Evolutionary conservation across 1,284 basidiomycete genomes (phyloP).

Genomic region (Vanrija sp.): DNA sequence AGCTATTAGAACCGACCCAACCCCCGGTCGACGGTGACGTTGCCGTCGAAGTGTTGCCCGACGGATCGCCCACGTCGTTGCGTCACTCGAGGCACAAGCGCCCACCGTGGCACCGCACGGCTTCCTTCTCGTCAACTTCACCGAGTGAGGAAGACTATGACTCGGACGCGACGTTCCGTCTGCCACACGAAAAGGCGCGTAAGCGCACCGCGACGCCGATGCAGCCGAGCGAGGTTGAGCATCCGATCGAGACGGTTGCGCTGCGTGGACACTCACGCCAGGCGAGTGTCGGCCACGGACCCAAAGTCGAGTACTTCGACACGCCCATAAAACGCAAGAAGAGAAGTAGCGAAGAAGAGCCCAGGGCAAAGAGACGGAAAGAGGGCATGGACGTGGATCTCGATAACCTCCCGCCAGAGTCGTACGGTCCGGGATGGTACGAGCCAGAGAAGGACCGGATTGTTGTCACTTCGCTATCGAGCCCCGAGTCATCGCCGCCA

Average conservation of each 20-base stretch:
- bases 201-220: conserved; percentile 11
- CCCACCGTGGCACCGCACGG: conserved; percentile 3
- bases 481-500: conserved; percentile 16
- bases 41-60: conserved; percentile 19
- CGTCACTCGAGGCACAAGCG: background rate
- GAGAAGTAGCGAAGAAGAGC: background rate
- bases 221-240: conserved; percentile 27
- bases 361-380: conserved; percentile 1
- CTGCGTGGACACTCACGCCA: no score
- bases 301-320: conserved; percentile 12
- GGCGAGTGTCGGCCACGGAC: background rate
- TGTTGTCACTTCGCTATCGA: conserved; percentile 36
- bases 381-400: conserved; percentile 28
- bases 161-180: conserved; percentile 27
- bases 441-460: conserved; percentile 48
- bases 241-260: conserved; percentile 11
- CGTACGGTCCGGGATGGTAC: conserved; percentile 27
- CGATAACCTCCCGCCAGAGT: conserved; percentile 3
- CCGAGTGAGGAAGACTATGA: conserved; percentile 28
- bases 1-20: conserved; percentile 5
- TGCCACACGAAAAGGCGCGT: conserved; percentile 7
- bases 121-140: conserved; percentile 23
- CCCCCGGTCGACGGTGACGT: conserved; percentile 17
- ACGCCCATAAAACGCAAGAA: conserved; percentile 15
- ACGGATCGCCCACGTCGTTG: conserved; percentile 15